Conservation (phyloP, 495 filamentous ascomycete genomes). For the Daldinia childiae region DNA sequence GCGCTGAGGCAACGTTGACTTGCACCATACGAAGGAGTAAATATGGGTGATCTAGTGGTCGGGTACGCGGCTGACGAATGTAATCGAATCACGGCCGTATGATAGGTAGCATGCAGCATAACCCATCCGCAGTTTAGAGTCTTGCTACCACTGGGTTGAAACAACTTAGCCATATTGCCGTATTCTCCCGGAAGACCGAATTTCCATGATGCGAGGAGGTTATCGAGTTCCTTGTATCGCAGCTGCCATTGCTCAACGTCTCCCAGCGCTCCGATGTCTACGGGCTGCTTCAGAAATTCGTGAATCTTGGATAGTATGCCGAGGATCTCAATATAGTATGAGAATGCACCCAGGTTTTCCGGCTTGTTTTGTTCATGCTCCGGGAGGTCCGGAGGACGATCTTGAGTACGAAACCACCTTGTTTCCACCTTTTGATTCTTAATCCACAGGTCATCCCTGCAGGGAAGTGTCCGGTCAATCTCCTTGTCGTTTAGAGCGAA, state of each 20-base stretch:
- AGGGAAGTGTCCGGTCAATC: conserved; percentile 86
- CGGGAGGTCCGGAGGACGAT: conserved; percentile 44
- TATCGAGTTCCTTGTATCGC: conserved; percentile 85
- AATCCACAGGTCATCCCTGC: conserved; percentile 84
- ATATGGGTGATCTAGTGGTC: conserved; percentile 83
- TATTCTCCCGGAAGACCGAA: conserved; percentile 83
- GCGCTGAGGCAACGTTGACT: conserved; percentile 81
- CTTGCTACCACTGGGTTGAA: conserved; percentile 70
- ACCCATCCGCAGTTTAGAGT: conserved; percentile 82
- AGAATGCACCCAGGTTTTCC: conserved; percentile 85
- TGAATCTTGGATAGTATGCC: conserved; percentile 88
- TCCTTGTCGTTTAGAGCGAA: conserved; percentile 88
- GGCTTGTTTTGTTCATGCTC: conserved; percentile 74
- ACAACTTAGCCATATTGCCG: conserved; percentile 78
- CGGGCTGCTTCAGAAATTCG: conserved; percentile 82
- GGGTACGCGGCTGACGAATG: conserved; percentile 95
- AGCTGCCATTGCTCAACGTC: conserved; percentile 91
- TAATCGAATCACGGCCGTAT: conserved; percentile 83
- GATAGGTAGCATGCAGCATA: conserved; percentile 82
- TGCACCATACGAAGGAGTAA: conserved; percentile 84
- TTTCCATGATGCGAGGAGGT: conserved; percentile 80
- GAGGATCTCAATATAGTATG: conserved; percentile 85
- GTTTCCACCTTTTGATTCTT: conserved; percentile 86
- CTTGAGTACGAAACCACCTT: conserved; percentile 75
- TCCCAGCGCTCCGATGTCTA: conserved; percentile 82